Conservation (phyloP, 228 moss, liverwort and hornwort species). For the Sphagnum fallax region DNA sequence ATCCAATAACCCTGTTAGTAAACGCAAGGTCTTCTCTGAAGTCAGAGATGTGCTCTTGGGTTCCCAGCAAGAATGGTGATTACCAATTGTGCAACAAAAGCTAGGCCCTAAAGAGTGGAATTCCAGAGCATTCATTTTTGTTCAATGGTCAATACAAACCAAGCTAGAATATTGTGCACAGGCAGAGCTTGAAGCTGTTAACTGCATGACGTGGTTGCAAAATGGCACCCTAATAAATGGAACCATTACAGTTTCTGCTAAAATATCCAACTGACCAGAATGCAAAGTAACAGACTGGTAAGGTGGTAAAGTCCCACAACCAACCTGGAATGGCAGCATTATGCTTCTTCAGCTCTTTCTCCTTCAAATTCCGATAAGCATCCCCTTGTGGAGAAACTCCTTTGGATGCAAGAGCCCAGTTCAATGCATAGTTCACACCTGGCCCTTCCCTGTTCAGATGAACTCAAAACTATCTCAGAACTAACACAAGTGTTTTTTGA, state of each 20-base stretch:
- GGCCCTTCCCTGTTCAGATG: constrained; percentile 39
- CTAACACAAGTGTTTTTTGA: background rate
- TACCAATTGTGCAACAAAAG: background rate
- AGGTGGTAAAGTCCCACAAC: background rate
- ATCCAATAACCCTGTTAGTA: background rate
- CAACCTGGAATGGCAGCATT: constrained; percentile 44
- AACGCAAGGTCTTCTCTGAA: background rate
- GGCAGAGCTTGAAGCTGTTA: background rate
- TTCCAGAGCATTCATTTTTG: background rate
- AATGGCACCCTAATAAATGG: too few relatives aligned
- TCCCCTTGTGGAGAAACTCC: constrained; percentile 47
- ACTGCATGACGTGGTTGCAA: background rate
- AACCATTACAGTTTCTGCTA: too few relatives aligned
- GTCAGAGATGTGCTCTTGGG: background rate
- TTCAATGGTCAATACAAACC: background rate
- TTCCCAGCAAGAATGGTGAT: background rate
- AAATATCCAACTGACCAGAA: too few relatives aligned
- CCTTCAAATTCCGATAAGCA: constrained; percentile 45
- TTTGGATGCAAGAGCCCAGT: constrained; percentile 50
- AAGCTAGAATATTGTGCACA: background rate
- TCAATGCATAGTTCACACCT: constrained; percentile 50
- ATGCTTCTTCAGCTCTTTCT: constrained; percentile 42
- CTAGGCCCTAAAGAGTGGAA: background rate
- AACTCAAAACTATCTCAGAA: background rate
- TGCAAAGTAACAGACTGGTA: too few relatives aligned